Evolutionary conservation across 192 early-diverging fungal species (phyloP), one percentile per base, ranked within the genome.

Genomic region (Coemansia umbellata): DNA sequence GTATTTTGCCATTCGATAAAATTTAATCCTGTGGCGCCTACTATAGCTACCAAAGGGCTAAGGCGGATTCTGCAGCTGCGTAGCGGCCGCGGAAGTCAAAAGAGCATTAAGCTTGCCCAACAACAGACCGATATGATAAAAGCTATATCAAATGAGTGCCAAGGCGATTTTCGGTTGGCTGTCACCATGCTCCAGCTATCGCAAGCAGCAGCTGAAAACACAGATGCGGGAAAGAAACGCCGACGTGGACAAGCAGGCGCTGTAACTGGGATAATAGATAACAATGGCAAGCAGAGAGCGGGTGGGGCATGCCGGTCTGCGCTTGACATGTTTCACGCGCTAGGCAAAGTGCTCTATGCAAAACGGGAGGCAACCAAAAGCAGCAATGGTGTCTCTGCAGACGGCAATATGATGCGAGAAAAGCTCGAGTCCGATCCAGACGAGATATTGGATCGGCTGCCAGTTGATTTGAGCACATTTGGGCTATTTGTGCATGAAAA

Each of bases 1-100:
- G 19, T 47, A 8, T 63, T 36, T 35, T 65, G 70, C 30, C 75
- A 69, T 39, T 42, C 53, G 22, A 64, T 58, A 27, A 74, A 72
- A 30, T 86, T 86, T 45, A 82, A 82, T 11, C 81, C 84, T 0
- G 78, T 85, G 24, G 85, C 85, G n/a, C 69, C 71, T 7, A 85
- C 84, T 4, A 74, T 85, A 31, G 71, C 84, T 35, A 71, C 66
- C 18, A 84, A 84, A 64, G 84, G 78, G 0, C 69, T 86, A 15
- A 67, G 61, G 35, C 68, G 64, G 8, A 57, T 85, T 8, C 53
- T 81, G 13, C 58, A 51, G 35, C 33, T 62, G 5, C 60, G 50
- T 23, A 18, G 18, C 11, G 61, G 55, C 0, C 37, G 31, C 13
- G 48, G 24, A 6, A 51, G 30, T 17, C 19, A 33, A 18, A 51